Conservation (phyloP, 805 yeast genomes). For the Metschnikowia proteae region DNA sequence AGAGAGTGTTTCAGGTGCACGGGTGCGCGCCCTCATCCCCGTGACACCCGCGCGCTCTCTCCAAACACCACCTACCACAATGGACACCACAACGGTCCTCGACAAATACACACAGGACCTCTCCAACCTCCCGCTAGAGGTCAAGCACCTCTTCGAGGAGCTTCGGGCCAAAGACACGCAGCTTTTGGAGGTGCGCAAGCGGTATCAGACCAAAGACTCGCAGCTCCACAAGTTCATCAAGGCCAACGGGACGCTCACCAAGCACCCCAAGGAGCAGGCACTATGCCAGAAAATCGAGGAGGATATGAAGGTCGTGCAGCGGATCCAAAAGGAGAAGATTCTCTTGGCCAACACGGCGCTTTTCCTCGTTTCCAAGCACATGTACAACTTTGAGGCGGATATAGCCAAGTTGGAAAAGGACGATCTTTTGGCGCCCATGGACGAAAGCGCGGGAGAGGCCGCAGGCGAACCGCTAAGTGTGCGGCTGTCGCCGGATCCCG, state of each 20-base stretch:
- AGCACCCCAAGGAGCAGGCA: constrained; percentile 76
- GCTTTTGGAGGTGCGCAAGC: constrained; percentile 60
- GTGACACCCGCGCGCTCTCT: neutral
- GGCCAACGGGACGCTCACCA: constrained; percentile 75
- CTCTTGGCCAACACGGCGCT: constrained; percentile 80
- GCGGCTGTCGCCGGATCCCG: constrained; percentile 18
- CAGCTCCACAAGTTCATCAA: constrained; percentile 79
- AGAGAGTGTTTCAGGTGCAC: neutral
- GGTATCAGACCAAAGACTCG: constrained; percentile 68
- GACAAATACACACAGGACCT: constrained; percentile 55
- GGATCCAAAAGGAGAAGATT: constrained; percentile 73
- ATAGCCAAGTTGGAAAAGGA: constrained; percentile 73
- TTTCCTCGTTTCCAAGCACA: constrained; percentile 70
- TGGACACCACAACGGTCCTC: constrained; percentile 84
- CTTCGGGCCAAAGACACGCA: constrained; percentile 64
- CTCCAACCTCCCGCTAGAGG: constrained; percentile 83
- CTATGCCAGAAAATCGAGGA: constrained; percentile 62
- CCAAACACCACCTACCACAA: constrained; percentile 20
- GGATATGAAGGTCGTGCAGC: constrained; percentile 56
- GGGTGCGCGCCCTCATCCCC: neutral
- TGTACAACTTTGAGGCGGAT: constrained; percentile 68
- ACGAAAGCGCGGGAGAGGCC: constrained; percentile 17
- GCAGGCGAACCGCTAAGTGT: constrained; percentile 7
- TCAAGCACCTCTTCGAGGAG: constrained; percentile 76
- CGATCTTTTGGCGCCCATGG: constrained; percentile 65